Percentiles rank a stretch among this genome's conserved stretches.
Conservation (phyloP, 164 flowering plant genomes). For the Nymphaea colorata region DNA sequence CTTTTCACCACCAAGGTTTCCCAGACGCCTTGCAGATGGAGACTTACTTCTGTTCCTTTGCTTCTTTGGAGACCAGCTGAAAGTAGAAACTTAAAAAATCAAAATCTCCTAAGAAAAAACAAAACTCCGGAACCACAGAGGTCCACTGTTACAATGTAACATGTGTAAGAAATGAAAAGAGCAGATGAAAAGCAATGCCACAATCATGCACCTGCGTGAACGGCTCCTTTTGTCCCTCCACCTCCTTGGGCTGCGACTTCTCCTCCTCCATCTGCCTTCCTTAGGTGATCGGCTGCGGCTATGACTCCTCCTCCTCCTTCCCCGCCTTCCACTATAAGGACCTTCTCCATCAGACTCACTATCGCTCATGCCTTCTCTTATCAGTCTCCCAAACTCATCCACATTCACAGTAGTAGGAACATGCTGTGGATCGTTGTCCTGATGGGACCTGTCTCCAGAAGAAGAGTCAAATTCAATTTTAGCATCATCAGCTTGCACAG, state of each 20-base stretch:
- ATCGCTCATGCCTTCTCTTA: constrained; percentile 55
- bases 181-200: background rate
- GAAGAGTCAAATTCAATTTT: constrained; percentile 3
- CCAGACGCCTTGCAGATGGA: constrained; percentile 35
- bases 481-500: constrained; percentile 11
- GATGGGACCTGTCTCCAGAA: constrained; percentile 10
- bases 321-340: constrained; percentile 19
- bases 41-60: constrained; percentile 70
- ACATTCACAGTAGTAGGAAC: constrained; percentile 25
- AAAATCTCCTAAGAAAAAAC: background rate
- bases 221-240: constrained; percentile 56
- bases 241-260: constrained; percentile 47
- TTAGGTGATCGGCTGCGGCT: constrained; percentile 53
- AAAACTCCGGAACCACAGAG: background rate
- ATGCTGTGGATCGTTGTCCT: constrained; percentile 15
- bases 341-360: constrained; percentile 61
- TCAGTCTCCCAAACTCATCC: constrained; percentile 84
- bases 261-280: constrained; percentile 36
- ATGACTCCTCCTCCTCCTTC: constrained; percentile 31
- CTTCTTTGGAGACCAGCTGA: constrained; percentile 73
- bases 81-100: constrained; percentile 9
- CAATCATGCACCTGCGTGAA: constrained; percentile 56
- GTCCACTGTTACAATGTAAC: background rate
- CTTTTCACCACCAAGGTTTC: constrained; percentile 23
- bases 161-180: background rate